Evolutionary conservation across 495 filamentous ascomycete genomes (phyloP).

Genomic region (Penicillium steckii): DNA sequence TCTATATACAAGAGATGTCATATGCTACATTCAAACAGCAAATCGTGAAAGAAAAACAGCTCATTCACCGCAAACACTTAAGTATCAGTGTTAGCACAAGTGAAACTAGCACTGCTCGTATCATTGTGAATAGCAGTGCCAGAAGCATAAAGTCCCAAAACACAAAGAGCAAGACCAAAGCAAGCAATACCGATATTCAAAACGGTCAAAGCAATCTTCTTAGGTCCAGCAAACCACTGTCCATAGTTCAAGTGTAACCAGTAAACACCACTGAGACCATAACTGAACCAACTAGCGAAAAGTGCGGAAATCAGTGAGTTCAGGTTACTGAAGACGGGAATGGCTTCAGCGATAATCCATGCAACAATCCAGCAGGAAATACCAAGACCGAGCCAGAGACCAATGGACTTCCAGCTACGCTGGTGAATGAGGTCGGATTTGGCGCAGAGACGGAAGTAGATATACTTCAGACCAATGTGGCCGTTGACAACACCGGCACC

Average conservation of each 20-base stretch:
- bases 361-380: conserved; percentile 57
- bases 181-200: conserved; percentile 27
- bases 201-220: conserved; percentile 31
- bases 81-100: conserved; percentile 29
- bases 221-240: conserved; percentile 28
- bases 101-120: conserved; percentile 28
- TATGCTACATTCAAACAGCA: conserved; percentile 2
- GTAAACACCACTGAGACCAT: conserved; percentile 42
- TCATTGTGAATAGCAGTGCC: conserved; percentile 43
- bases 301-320: conserved; percentile 47
- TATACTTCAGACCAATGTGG: conserved; percentile 59
- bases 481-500: conserved; percentile 72
- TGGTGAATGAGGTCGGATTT: conserved; percentile 55
- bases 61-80: conserved; percentile 6
- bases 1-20: conserved; percentile 9
- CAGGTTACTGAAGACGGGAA: conserved; percentile 67
- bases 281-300: conserved; percentile 44
- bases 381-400: conserved; percentile 56
- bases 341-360: conserved; percentile 67
- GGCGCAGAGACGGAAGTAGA: conserved; percentile 61
- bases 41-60: conserved; percentile 1
- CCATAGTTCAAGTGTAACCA: conserved; percentile 43
- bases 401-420: conserved; percentile 42
- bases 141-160: conserved; percentile 38
- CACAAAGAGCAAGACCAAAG: conserved; percentile 31